Base-by-base conservation (phyloP, 2,329 filamentous ascomycete genomes). In the Nemania sp. region DNA sequence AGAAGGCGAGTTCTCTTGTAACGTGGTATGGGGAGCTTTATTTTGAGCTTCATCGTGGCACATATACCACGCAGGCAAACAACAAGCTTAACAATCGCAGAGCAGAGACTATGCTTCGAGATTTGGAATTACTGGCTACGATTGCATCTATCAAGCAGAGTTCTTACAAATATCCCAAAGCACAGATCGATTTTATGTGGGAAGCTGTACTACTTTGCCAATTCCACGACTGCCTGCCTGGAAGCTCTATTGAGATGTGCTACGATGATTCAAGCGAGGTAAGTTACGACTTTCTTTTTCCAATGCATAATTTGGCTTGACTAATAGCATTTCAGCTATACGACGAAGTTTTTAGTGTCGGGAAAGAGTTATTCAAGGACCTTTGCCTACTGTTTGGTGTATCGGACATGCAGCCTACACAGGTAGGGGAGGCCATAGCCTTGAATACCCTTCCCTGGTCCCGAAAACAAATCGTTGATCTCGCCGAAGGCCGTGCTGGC, bases 1-100 rank as follows among this genome's bases (percentile, higher is more conserved):
- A 91, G 80, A 97, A 94, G 82, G 89, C 89, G 29, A 80, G 89
- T 2, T 86, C 93, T 20, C 91, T 98, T 62, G 92, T 94, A 26
- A 98, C 96, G 1, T 99, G 96, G 96, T 97, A 97, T 78, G 96
- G 96, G 49, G 96, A 99, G 82, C 87, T 99, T 8, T 99, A 99
- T 82, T 97, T 99, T 79, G 96, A 99, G 81, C 87, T 99, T 56
- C 96, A 99, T 79, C 92, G 96, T 68, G 96, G 96, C 61, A 98
- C 95, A 13, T 98, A 98, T 81, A 99, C 96, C 3, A 98, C 95
- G 0, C 95, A 98, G 79, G 92, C 94, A 67, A 97, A 98, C 82
- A 99, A 97, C 84, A 99, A 99, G 83, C 89, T 89, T 74, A 95
- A 97, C 83, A 99, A 98, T 79, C 89, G 96, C 62, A 92, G 90